Evolutionary conservation across 768 basidiomycete species (phyloP).

Genomic region (Leccinum aurantiacum): DNA sequence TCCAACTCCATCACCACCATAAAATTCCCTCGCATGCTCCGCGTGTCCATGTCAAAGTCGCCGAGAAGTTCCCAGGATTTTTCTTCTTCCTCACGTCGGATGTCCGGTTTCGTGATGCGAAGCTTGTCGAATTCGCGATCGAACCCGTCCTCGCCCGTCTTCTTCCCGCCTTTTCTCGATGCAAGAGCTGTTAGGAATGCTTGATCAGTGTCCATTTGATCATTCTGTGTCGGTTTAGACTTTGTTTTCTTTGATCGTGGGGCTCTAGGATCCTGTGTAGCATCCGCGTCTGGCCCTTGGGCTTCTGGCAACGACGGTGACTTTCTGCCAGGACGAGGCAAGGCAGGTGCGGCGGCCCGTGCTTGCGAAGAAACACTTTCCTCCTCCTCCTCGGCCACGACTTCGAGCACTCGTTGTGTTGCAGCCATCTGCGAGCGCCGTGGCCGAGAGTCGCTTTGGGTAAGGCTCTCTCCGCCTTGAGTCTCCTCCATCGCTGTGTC

Average conservation of each 20-base stretch:
- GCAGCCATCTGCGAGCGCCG: slow-evolving; percentile 4
- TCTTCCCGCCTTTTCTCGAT: slow-evolving; percentile 68
- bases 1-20: slow-evolving; percentile 76
- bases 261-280: slow-evolving; percentile 29
- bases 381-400: slow-evolving; percentile 60
- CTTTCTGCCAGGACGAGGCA: slow-evolving; percentile 1
- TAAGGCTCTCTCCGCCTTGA: slow-evolving; percentile 23
- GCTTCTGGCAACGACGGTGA: slow-evolving; percentile 4
- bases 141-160: slow-evolving; percentile 59
- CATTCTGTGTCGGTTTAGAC: slow-evolving; percentile 1
- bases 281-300: background rate
- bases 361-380: slow-evolving; percentile 27
- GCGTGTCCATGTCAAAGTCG: slow-evolving; percentile 60
- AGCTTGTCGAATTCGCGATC: slow-evolving; percentile 81
- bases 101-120: slow-evolving; percentile 64
- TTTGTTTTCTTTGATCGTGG: slow-evolving; percentile 11
- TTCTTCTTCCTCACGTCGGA: slow-evolving; percentile 46
- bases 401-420: slow-evolving; percentile 27
- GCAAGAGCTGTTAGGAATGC: slow-evolving; percentile 73
- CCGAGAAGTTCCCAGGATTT: slow-evolving; percentile 60
- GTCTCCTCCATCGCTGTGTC: slow-evolving; percentile 13
- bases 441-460: slow-evolving; percentile 27
- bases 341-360: background rate
- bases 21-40: slow-evolving; percentile 67
- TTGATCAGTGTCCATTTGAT: slow-evolving; percentile 53